phyloP scores from a whole-genome alignment of 495 filamentous ascomycete genomes.

The Trichoderma reesei region DNA sequence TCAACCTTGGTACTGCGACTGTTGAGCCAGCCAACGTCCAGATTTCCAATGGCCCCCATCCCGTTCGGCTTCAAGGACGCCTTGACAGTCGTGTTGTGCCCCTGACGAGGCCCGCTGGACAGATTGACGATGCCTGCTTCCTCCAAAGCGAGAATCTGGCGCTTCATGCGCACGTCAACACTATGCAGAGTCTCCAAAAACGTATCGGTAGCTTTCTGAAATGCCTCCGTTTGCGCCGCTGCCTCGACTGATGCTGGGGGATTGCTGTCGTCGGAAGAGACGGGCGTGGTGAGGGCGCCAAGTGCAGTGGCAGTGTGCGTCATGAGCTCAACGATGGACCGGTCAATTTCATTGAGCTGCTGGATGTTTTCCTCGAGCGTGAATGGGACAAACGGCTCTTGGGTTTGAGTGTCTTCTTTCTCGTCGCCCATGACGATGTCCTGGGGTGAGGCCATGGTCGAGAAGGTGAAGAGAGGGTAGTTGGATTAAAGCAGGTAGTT shows the following conservation, averaged over 20 bases:
- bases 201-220: conserved; percentile 50
- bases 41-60: conserved; percentile 46
- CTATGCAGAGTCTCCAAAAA: conserved; percentile 62
- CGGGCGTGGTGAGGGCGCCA: conserved; percentile 37
- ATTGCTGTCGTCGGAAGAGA: conserved; percentile 14
- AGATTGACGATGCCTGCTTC: conserved; percentile 64
- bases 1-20: conserved; percentile 67
- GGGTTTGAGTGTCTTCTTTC: conserved; percentile 15
- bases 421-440: conserved; percentile 8
- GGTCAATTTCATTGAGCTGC: conserved; percentile 67
- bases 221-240: conserved; percentile 46
- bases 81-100: conserved; percentile 9
- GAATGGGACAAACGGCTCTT: conserved; percentile 29
- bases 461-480: not conserved
- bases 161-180: conserved; percentile 58
- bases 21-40: conserved; percentile 82
- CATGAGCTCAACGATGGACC: conserved; percentile 49
- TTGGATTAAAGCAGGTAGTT: not conserved
- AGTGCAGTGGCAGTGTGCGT: conserved; percentile 59
- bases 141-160: conserved; percentile 73
- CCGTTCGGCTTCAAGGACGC: conserved; percentile 34
- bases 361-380: conserved; percentile 63
- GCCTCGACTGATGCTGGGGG: conserved; percentile 13
- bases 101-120: not conserved
- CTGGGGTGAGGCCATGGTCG: not conserved